Evolutionary conservation across 2,329 filamentous ascomycete species (phyloP), one percentile per base, ranked within the genome.

Genomic region (Colletotrichum liriopes): DNA sequence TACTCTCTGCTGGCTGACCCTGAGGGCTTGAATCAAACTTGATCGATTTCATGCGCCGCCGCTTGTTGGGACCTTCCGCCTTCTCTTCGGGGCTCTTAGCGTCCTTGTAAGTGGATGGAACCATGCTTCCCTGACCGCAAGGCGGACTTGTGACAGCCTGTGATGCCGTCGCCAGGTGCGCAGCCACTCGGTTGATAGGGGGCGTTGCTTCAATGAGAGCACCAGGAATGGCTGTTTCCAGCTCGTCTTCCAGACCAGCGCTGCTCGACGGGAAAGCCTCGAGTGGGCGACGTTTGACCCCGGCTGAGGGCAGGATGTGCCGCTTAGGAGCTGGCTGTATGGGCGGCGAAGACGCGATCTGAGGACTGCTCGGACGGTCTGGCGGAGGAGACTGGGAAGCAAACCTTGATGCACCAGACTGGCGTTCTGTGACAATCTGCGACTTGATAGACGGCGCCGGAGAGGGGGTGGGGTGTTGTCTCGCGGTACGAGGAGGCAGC

Each of bases 161-260:
- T 35, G 67, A 41, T 12, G 39, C 58, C 9, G 64, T 63, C 12
- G 56, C 41, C 18, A 66, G 18, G 41, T 37, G 72, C 9, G 59
- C 68, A 14, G 68, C 68, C 7, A 58, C 39, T 37, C 43, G 65
- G 51, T 70, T 73, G 49, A 74, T 58, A 8, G 69, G 70, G 14
- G 72, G 65, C n/a, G 65, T 74, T 32, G 68, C 69, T 58, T 65
- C 61, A 18, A 26, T n/a, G n/a, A 74, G 76, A 8, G 77, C 79
- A 47, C 78, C 77, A 1, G 82, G 81, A 5, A 82, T 73, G 45
- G 79, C 78, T 58, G 79, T 78, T 58, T 84, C 83, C n/a, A 83
- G 68, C 11, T 83, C 81, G 18, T 83, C 81, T 29, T 83, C 82
- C 11, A 78, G 72, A 32, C 72, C 74, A 60, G 54, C 74, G 74